phyloP scores from a whole-genome alignment of 1,139 yeast genomes.

The Pichia sp. region DNA sequence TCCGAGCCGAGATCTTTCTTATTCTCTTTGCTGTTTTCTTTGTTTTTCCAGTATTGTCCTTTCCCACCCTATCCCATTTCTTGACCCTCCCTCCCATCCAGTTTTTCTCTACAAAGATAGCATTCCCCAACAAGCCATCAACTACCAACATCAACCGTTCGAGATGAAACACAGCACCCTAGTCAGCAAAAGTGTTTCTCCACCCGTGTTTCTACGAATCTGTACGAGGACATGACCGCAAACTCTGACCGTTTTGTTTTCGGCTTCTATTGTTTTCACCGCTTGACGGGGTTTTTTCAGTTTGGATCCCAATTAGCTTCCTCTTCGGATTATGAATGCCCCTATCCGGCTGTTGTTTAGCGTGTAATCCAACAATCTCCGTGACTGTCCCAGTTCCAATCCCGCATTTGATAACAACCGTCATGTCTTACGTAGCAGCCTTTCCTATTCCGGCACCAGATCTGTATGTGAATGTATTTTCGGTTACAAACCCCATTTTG shows the following conservation, averaged over 20 bases:
- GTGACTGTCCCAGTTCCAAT: background rate
- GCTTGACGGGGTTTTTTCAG: background rate
- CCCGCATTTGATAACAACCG: background rate
- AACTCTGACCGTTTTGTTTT: background rate
- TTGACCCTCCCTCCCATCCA: too few species aligned
- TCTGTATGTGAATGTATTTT: background rate
- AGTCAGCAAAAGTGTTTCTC: too few species aligned
- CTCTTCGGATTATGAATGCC: background rate
- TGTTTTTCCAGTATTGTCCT: too few species aligned
- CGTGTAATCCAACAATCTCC: background rate
- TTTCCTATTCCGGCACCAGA: background rate
- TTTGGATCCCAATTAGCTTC: background rate
- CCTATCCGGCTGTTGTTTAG: background rate
- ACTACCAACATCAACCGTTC: too few species aligned
- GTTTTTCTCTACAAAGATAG: too few species aligned
- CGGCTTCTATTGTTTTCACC: background rate
- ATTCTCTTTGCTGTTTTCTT: too few species aligned
- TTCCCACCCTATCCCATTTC: too few species aligned
- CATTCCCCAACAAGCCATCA: too few species aligned
- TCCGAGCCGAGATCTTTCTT: too few species aligned
- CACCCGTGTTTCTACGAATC: background rate
- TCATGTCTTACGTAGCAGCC: background rate
- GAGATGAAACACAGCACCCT: background rate
- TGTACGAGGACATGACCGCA: background rate
- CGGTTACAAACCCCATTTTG: background rate